Conservation (phyloP, 192 early-diverging fungal genomes). For the Spinellus fusiger region DNA sequence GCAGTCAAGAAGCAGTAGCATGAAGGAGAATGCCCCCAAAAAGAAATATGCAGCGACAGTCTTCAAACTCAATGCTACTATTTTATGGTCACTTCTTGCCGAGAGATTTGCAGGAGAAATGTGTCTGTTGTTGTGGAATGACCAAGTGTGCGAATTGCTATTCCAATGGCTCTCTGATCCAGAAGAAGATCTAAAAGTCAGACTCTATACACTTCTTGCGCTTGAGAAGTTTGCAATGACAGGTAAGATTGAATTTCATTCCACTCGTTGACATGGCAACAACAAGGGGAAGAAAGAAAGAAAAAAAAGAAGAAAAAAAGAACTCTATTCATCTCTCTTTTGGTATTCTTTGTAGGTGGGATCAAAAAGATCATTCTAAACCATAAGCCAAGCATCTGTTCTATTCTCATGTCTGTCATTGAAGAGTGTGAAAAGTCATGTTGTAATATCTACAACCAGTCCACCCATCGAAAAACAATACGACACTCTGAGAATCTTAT, state of each 20-base stretch:
- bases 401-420: neutral
- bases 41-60: constrained; percentile 17
- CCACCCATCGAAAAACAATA: no score
- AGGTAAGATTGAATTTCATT: constrained; percentile 25
- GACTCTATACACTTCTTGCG: constrained; percentile 47
- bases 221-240: constrained; percentile 54
- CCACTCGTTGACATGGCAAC: no score
- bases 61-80: constrained; percentile 40
- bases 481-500: no score
- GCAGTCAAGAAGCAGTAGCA: neutral
- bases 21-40: neutral
- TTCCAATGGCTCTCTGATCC: constrained; percentile 33
- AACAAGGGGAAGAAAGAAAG: no score
- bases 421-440: constrained; percentile 15
- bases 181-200: constrained; percentile 35
- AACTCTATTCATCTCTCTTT: neutral
- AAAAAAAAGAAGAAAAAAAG: neutral
- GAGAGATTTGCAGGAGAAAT: constrained; percentile 50
- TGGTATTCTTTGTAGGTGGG: neutral
- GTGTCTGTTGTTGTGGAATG: constrained; percentile 38
- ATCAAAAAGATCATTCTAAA: constrained; percentile 11
- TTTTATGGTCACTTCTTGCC: constrained; percentile 49
- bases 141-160: constrained; percentile 40
- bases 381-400: constrained; percentile 5
- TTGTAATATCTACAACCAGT: neutral